Percentiles rank a stretch among this genome's conserved stretches.
These are phyloP conservation scores for Royoungia palumana DNA, from an alignment of 768 basidiomycete species.

Conservation along the genomic window DNA sequence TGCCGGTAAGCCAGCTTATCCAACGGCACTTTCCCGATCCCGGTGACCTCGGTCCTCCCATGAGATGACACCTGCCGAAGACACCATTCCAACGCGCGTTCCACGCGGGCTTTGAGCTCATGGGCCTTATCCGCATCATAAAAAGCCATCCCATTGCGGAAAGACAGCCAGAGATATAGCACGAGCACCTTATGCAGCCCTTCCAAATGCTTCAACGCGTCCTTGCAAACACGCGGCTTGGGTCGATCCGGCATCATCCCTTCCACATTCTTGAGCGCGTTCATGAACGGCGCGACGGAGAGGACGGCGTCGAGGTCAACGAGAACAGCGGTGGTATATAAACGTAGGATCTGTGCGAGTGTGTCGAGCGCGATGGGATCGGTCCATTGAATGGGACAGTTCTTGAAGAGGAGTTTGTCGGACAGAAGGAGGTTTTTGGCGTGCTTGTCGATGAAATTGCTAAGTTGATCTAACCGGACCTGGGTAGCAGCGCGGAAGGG, in stretches of 20 bases:
- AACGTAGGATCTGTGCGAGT: slow-evolving; percentile 15
- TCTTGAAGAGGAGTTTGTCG: slow-evolving; percentile 44
- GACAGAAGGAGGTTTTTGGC: slow-evolving; percentile 37
- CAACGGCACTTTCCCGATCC: not conserved
- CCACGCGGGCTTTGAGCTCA: slow-evolving; percentile 57
- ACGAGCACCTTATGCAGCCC: slow-evolving; percentile 71
- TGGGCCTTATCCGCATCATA: slow-evolving; percentile 48
- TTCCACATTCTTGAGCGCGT: slow-evolving; percentile 21
- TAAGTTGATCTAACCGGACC: slow-evolving; percentile 27
- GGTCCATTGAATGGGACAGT: slow-evolving; percentile 42
- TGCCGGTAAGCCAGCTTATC: slow-evolving; percentile 23
- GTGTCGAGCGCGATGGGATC: slow-evolving; percentile 21
- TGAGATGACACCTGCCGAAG: slow-evolving; percentile 41
- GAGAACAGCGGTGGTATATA: slow-evolving; percentile 35
- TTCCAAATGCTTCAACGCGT: slow-evolving; percentile 49
- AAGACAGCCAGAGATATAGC: slow-evolving; percentile 82
- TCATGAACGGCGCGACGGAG: slow-evolving; percentile 20
- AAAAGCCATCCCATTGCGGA: slow-evolving; percentile 68
- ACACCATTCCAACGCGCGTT: slow-evolving; percentile 64
- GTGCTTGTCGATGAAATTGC: slow-evolving; percentile 43
- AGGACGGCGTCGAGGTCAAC: slow-evolving; percentile 23
- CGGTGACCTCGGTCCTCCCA: not conserved
- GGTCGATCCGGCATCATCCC: slow-evolving; percentile 17
- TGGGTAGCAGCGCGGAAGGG: slow-evolving; percentile 39
- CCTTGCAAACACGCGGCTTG: slow-evolving; percentile 5